phyloP scores from a whole-genome alignment of 75 land plant genomes.

The Pinus taeda region DNA sequence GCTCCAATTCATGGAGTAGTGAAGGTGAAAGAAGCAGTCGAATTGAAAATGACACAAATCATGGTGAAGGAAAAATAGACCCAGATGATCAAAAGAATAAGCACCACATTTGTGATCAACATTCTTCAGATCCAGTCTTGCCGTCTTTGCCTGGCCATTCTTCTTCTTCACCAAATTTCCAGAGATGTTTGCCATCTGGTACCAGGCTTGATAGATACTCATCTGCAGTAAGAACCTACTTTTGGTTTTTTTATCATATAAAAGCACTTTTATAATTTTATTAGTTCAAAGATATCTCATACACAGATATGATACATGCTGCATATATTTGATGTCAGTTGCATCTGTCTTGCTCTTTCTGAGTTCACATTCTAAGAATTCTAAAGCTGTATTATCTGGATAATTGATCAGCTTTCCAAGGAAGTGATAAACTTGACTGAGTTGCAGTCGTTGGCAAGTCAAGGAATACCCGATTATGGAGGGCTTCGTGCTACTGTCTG shows the following conservation, averaged over 20 bases:
- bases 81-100: background rate
- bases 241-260: background rate
- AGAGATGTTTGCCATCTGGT: background rate
- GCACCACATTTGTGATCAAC: background rate
- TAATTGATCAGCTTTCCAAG: constrained; percentile 31
- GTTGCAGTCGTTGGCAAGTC: constrained; percentile 35
- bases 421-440: constrained; percentile 36
- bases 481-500: constrained; percentile 48
- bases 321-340: background rate
- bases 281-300: too few species aligned
- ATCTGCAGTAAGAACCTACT: background rate
- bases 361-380: too few species aligned
- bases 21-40: background rate
- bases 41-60: background rate
- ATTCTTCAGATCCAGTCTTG: constrained; percentile 3
- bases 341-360: too few species aligned
- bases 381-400: too few species aligned
- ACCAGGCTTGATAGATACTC: constrained; percentile 2
- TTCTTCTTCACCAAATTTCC: background rate
- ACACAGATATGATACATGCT: background rate
- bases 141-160: background rate
- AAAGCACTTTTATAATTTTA: background rate
- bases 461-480: constrained; percentile 50
- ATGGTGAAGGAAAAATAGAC: background rate
- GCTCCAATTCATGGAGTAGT: background rate